Evolutionary conservation across 306 rosid species (phyloP).

Genomic region (Alnus glutinosa): DNA sequence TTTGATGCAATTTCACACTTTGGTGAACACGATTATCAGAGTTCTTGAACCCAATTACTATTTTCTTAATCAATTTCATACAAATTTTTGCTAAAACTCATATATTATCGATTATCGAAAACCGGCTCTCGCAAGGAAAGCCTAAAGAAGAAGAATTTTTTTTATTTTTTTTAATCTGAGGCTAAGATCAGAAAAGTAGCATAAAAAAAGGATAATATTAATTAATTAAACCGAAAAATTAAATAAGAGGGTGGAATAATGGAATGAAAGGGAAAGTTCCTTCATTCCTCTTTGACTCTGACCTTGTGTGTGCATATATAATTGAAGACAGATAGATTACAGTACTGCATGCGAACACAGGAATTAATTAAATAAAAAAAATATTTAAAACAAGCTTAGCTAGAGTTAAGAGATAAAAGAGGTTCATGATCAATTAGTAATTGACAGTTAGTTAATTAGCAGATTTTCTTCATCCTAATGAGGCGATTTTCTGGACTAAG

Average conservation of each 20-base stretch:
- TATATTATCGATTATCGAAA: too few relatives aligned
- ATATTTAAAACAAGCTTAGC: background rate
- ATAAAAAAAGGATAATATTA: too few relatives aligned
- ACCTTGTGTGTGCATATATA: slow-evolving; percentile 32
- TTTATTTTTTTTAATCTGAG: too few relatives aligned
- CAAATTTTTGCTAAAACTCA: too few relatives aligned
- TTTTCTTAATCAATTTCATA: too few relatives aligned
- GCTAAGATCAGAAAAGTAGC: too few relatives aligned
- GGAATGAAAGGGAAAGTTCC: slow-evolving; percentile 51
- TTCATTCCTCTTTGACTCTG: slow-evolving; percentile 73
- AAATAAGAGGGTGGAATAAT: slow-evolving; percentile 26
- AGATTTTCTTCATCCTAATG: slow-evolving; percentile 59
- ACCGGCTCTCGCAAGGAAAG: too few relatives aligned
- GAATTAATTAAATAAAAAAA: slow-evolving; percentile 13
- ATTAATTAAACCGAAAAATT: background rate
- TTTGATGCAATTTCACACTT: slow-evolving; percentile 61
- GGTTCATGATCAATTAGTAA: slow-evolving; percentile 21
- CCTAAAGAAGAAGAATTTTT: too few relatives aligned
- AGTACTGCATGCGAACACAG: background rate
- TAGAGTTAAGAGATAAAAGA: background rate
- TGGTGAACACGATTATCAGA: slow-evolving; percentile 43
- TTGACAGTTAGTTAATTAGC: slow-evolving; percentile 40
- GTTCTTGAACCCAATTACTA: too few relatives aligned
- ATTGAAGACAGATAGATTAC: slow-evolving; percentile 39
- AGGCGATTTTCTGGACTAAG: slow-evolving; percentile 69